A percentile compares a stretch with the other conserved stretches of the same genome.
phyloP scores from a whole-genome alignment of 140 eudicot genomes.

The Senecio squalidus region DNA sequence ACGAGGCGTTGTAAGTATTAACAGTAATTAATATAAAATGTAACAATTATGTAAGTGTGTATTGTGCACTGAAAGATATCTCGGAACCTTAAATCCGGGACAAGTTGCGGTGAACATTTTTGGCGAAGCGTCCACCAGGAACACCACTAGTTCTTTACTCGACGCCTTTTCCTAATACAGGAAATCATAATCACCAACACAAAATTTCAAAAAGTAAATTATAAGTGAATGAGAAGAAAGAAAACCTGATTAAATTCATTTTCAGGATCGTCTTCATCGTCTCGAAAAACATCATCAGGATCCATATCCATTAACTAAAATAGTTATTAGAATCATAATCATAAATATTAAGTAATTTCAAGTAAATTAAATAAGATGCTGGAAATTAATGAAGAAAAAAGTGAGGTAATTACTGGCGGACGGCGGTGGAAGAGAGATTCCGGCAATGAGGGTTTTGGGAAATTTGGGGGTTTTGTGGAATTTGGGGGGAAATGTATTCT shows the following conservation, averaged over 20 bases:
- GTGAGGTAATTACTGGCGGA: too few relatives aligned
- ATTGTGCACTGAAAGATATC: not conserved
- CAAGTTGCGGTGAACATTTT: conserved; percentile 73
- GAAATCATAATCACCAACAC: not conserved
- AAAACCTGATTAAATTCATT: conserved; percentile 53
- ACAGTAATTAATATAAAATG: not conserved
- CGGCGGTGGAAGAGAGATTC: conserved; percentile 10
- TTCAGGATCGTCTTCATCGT: conserved; percentile 84
- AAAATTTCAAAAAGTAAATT: not conserved
- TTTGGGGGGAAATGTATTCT: conserved; percentile 18
- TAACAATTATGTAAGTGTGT: not conserved
- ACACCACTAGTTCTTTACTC: conserved; percentile 68
- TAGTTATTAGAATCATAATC: too few relatives aligned
- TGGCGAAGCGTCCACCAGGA: conserved; percentile 91
- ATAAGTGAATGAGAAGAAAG: not conserved
- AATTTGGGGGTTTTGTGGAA: not conserved
- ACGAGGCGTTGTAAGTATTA: not conserved
- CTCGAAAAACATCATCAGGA: conserved; percentile 86
- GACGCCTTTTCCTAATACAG: conserved; percentile 47
- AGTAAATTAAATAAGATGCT: not conserved
- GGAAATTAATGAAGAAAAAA: conserved; percentile 8
- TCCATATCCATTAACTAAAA: conserved; percentile 68
- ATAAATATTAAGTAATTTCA: not conserved
- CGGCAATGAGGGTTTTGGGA: not conserved
- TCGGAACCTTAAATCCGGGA: conserved; percentile 49